Percentiles rank a stretch among this genome's conserved stretches.
Evolutionary conservation across 345 rosid species (phyloP).

Genomic region (Euphorbia pulcherrima): DNA sequence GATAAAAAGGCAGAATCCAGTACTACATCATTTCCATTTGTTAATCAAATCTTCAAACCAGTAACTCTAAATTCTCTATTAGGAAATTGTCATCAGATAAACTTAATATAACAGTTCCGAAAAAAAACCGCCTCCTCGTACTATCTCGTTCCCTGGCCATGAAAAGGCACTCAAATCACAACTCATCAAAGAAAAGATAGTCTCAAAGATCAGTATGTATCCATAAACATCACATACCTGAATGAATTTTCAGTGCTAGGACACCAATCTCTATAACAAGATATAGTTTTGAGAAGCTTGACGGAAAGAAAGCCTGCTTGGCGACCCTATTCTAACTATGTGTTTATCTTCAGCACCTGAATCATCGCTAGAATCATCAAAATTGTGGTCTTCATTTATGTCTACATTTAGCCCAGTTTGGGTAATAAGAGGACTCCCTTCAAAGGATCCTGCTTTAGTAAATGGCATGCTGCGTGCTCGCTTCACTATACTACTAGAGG

Average conservation of each 20-base stretch:
- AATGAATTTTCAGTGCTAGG: too few species aligned
- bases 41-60: too few species aligned
- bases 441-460: constrained; percentile 32
- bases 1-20: not conserved
- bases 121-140: too few species aligned
- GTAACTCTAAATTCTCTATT: too few species aligned
- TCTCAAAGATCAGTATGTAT: too few species aligned
- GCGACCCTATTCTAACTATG: constrained; percentile 69
- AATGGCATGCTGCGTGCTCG: constrained; percentile 38
- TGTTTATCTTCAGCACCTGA: constrained; percentile 54
- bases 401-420: constrained; percentile 14
- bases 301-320: constrained; percentile 60
- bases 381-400: constrained; percentile 1
- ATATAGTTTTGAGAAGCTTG: constrained; percentile 31
- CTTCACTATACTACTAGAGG: constrained; percentile 27
- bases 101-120: too few species aligned
- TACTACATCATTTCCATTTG: constrained; percentile 55
- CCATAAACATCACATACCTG: not conserved
- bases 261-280: not conserved
- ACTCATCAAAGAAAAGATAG: not conserved
- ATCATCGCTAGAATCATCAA: constrained; percentile 55
- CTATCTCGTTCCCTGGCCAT: too few species aligned
- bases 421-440: constrained; percentile 28
- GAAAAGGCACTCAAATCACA: too few species aligned
- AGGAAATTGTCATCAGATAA: too few species aligned